Percentiles rank a stretch among this genome's conserved stretches.
Evolutionary conservation across 441 rosid species (phyloP).

Genomic region (Arabidopsis hybrid): DNA sequence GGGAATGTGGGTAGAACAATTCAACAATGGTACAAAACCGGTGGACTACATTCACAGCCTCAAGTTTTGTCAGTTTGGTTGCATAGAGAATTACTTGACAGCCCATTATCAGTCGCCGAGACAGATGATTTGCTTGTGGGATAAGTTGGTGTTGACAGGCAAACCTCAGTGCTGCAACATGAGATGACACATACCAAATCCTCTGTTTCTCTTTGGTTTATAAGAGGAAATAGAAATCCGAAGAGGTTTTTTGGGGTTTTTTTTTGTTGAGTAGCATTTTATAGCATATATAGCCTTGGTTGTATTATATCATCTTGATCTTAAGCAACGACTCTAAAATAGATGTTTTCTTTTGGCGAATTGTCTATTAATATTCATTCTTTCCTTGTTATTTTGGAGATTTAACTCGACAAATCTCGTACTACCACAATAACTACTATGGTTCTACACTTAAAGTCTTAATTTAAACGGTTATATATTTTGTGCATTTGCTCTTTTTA

Average conservation of each 20-base stretch:
- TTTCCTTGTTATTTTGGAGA: background rate
- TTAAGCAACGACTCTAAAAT: background rate
- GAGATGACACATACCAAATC: slow-evolving; percentile 49
- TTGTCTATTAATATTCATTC: background rate
- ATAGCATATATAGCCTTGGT: slow-evolving; percentile 23
- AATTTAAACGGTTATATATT: no score
- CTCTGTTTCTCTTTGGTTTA: slow-evolving; percentile 23
- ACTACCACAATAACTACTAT: no score
- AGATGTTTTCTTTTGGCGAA: background rate
- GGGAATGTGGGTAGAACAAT: slow-evolving; percentile 76
- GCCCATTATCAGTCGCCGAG: slow-evolving; percentile 80
- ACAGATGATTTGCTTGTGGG: slow-evolving; percentile 82
- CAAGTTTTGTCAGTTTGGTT: slow-evolving; percentile 63
- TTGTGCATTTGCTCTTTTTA: no score
- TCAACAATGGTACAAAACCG: slow-evolving; percentile 52
- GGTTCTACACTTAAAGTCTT: no score
- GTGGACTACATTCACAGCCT: slow-evolving; percentile 60
- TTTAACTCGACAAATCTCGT: no score
- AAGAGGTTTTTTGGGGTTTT: background rate
- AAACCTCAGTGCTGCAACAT: slow-evolving; percentile 65
- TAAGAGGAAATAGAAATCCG: slow-evolving; percentile 27
- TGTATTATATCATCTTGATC: background rate
- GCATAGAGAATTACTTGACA: slow-evolving; percentile 65
- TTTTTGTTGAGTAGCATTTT: slow-evolving; percentile 17
- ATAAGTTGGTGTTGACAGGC: slow-evolving; percentile 54